A percentile compares a stretch with the other conserved stretches of the same genome.
Evolutionary conservation across 495 filamentous ascomycete species (phyloP).

Genomic region (Cairneyella variabilis): DNA sequence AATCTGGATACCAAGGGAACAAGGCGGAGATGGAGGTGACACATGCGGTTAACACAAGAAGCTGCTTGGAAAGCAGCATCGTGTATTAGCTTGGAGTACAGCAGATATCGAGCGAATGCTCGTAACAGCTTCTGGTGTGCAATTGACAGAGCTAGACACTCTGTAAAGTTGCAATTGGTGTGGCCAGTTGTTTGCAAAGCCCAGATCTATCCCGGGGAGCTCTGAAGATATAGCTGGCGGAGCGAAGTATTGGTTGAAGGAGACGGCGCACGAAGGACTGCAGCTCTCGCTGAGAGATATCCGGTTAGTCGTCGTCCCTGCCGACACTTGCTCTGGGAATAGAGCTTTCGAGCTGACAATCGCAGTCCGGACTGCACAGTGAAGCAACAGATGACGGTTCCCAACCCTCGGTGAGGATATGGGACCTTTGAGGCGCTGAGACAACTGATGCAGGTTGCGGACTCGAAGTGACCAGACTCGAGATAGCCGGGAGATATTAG

Average conservation of each 20-base stretch:
- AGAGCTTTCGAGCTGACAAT: not conserved
- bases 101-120: not conserved
- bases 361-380: not conserved
- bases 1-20: slow-evolving; percentile 28
- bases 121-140: not conserved
- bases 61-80: not conserved
- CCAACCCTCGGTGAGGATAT: not conserved
- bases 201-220: too few species aligned
- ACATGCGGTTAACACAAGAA: not conserved
- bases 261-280: not conserved
- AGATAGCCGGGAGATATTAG: slow-evolving; percentile 13
- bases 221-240: too few species aligned
- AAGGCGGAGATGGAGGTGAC: slow-evolving; percentile 22
- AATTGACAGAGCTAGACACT: not conserved
- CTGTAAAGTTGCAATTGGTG: too few species aligned
- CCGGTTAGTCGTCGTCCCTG: not conserved
- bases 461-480: slow-evolving; percentile 26
- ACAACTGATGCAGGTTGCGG: slow-evolving; percentile 23
- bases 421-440: not conserved
- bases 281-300: too few species aligned
- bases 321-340: not conserved
- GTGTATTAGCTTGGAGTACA: not conserved
- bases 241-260: not conserved
- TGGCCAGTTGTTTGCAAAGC: not conserved
- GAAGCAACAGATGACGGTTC: not conserved